Base-by-base conservation (phyloP, 306 rosid genomes). In the Gastrolobium villosum region DNA sequence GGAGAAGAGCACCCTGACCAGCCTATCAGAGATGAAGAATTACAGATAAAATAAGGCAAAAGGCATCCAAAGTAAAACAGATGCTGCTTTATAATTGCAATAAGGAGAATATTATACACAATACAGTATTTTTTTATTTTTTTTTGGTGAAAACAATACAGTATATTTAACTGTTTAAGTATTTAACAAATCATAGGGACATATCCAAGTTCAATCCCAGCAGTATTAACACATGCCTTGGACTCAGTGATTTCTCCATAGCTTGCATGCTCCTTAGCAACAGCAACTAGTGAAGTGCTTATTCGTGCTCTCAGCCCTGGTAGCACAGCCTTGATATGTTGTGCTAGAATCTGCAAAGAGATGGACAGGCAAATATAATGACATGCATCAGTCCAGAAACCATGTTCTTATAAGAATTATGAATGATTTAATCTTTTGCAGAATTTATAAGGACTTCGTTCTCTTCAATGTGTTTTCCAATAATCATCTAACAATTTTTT, bases 1-100 rank as follows among this genome's bases (percentile, higher is more conserved):
- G 88, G 63, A 96, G 96, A 84, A 96, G 96, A 75, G 98, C 97
- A 72, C 99, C 98, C 84, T 96, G 99, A 76, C 97, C 98, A 81
- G 97, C 97, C 99, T 96, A 66, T 74, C 67, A 74, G 72, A 70
- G 74, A 74, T 49, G 68, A 78, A 32, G 70, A 37, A 34, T 59
- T 59, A 57, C 10, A 61, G 55, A 56, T 79, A 78, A 30, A 68
- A 14, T 30, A 62, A 39, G 67, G 74, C 34, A 76, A 46, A n/a
- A 46, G 5, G 2, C 54, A 49, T 63, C 75, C 60, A 46, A 61
- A n/a, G 68, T 46, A 79, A 31, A 69, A 55, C 59, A 78, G 41
- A 76, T 30, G 15, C 34, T 50, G 39, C 59, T 65, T 56, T 69
- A 69, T 43, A 55, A 49, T 50, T 31, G 54, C 52, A 67, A 72